Evolutionary conservation across 2,329 filamentous ascomycete genomes (phyloP), one percentile per base, ranked within the genome.

Genomic region (Scedosporium boydii): DNA sequence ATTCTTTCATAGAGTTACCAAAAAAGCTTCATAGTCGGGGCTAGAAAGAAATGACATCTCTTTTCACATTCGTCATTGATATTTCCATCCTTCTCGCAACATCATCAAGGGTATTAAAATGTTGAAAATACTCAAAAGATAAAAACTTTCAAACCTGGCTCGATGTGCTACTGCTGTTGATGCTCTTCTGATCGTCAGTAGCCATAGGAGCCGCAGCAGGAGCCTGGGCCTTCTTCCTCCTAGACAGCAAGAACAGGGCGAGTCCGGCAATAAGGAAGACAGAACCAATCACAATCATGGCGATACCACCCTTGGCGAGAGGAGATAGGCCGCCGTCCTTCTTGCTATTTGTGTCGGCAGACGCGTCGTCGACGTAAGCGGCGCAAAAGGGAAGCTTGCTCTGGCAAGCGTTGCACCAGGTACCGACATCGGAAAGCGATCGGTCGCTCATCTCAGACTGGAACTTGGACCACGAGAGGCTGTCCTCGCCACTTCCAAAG

Each of bases 231-330:
- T 64, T 68, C 62, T 68, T 70, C 7, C 62, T 67, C 64, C 65
- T 67, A 62, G 67, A 61, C 38, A 71, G 3, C 6, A 70, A 58
- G 29, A 72, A 71, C 1, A 64, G 60, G 1, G 62, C 64, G 16
- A 65, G 57, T 18, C 58, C 66, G 42, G 62, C 57, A 41, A 58
- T 64, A 26, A 69, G 38, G 4, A 58, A 65, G 1, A 70, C 67
- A 5, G 72, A 68, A 10, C 66, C 72, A 16, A 74, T 69, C 2
- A 71, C 72, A 1, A 73, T 70, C 64, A 72, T 65, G 3, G 72
- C 71, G 23, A 73, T 70, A 1, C 72, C 71, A 46, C 72, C 72
- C 1, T 71, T 72, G 6, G 74, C 70, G 3, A 67, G 65, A n/a
- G 71, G 72, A 4, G 72, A 74, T 66, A 74, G 70, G 34, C 68